Percentiles rank a stretch among this genome's conserved stretches.
phyloP scores from a whole-genome alignment of 352 stramenopile genomes.

The Globisporangium viniferum region DNA sequence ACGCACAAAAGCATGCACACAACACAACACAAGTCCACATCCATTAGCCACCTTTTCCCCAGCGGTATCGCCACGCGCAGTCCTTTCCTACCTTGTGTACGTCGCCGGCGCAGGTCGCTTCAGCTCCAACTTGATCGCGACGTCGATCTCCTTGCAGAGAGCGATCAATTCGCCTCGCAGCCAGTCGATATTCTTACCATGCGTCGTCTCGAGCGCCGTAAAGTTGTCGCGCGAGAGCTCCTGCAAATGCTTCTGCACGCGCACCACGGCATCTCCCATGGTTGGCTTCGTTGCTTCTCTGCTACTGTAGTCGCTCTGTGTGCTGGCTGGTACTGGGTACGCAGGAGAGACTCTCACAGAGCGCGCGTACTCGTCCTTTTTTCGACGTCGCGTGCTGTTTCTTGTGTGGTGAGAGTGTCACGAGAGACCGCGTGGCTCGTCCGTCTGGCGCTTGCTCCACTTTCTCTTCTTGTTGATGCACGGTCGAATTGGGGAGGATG shows the following conservation, averaged over 20 bases:
- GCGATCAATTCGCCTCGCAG: constrained; percentile 49
- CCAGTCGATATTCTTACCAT: constrained; percentile 42
- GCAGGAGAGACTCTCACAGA: background rate
- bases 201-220: constrained; percentile 37
- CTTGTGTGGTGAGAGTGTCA: background rate
- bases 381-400: background rate
- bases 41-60: background rate
- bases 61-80: background rate
- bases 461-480: background rate
- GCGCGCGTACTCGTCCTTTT: background rate
- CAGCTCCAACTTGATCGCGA: constrained; percentile 41
- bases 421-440: background rate
- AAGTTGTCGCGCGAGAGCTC: constrained; percentile 54
- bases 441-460: background rate
- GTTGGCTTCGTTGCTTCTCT: background rate
- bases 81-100: constrained; percentile 18
- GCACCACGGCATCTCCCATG: constrained; percentile 70
- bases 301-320: background rate
- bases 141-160: constrained; percentile 47
- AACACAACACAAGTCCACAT: background rate
- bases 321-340: constrained; percentile 16
- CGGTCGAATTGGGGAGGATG: background rate
- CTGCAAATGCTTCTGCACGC: constrained; percentile 54
- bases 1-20: background rate
- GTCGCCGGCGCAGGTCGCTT: constrained; percentile 16